These are phyloP conservation scores for Ustilago crameri DNA, from an alignment of 1,284 basidiomycete genomes.

Conservation along the genomic window DNA sequence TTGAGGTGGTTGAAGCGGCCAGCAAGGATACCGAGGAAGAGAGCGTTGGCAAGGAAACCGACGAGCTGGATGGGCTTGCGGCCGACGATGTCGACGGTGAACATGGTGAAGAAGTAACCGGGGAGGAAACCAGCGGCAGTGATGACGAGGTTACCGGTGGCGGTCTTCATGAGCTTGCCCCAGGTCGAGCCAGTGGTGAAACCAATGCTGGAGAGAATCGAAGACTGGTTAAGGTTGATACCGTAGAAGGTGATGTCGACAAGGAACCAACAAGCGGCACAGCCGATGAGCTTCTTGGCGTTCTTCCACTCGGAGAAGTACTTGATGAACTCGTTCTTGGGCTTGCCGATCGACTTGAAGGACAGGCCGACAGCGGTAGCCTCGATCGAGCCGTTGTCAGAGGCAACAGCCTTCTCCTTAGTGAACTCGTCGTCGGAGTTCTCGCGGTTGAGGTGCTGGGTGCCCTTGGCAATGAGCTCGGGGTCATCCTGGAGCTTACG, in stretches of 20 bases:
- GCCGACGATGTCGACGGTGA: slow-evolving; percentile 60
- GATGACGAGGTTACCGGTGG: slow-evolving; percentile 68
- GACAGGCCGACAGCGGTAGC: slow-evolving; percentile 58
- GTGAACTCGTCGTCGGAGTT: slow-evolving; percentile 46
- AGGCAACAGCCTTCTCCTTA: slow-evolving; percentile 51
- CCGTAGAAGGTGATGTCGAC: slow-evolving; percentile 81
- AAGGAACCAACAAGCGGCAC: slow-evolving; percentile 62
- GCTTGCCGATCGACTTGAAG: slow-evolving; percentile 53
- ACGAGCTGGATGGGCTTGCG: slow-evolving; percentile 68
- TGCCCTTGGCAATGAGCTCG: slow-evolving; percentile 76
- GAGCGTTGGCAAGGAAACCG: slow-evolving; percentile 65
- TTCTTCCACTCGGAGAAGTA: slow-evolving; percentile 64
- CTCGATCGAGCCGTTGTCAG: slow-evolving; percentile 40
- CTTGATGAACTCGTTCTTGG: slow-evolving; percentile 49
- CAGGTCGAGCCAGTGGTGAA: slow-evolving; percentile 69
- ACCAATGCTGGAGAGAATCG: slow-evolving; percentile 77
- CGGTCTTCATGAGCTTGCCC: slow-evolving; percentile 73
- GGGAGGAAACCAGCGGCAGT: slow-evolving; percentile 64
- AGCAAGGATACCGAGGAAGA: slow-evolving; percentile 67
- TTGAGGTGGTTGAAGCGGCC: slow-evolving; percentile 60
- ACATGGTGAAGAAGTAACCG: slow-evolving; percentile 65
- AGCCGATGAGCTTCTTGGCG: slow-evolving; percentile 59
- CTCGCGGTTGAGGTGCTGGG: slow-evolving; percentile 69
- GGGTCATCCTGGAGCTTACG: slow-evolving; percentile 80
- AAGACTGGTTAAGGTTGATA: slow-evolving; percentile 82